Conservation (phyloP, 257 asterid species). For the Echium plantagineum region DNA sequence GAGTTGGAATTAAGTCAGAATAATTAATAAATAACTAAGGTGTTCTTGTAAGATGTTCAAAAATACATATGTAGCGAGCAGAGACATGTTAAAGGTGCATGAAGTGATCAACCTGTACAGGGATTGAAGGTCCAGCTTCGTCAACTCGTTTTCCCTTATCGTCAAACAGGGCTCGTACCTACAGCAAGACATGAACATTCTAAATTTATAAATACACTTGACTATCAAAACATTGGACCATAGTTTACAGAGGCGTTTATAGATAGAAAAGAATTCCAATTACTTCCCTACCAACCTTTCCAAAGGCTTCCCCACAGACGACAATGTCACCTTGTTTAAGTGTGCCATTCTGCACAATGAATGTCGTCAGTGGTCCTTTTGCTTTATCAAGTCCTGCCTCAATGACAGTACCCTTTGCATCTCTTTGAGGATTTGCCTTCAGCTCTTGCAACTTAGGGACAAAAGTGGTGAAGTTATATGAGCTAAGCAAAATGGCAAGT, state of each 20-base stretch:
- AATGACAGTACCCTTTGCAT: slow-evolving; percentile 88
- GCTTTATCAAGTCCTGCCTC: slow-evolving; percentile 98
- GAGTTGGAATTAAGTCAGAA: too few species aligned
- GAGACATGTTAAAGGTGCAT: not conserved
- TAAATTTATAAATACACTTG: not conserved
- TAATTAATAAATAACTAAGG: too few species aligned
- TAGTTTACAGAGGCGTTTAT: not conserved
- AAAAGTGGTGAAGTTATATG: not conserved
- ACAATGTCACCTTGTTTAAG: slow-evolving; percentile 74
- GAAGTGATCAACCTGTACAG: slow-evolving; percentile 61
- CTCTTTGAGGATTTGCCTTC: slow-evolving; percentile 94
- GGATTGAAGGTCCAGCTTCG: slow-evolving; percentile 87
- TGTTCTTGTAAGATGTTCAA: not conserved
- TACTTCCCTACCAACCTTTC: slow-evolving; percentile 64
- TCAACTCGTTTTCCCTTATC: slow-evolving; percentile 69
- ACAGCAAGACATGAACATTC: slow-evolving; percentile 5
- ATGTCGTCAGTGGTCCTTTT: slow-evolving; percentile 85
- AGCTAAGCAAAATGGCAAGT: not conserved
- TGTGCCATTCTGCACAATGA: slow-evolving; percentile 95
- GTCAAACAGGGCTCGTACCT: slow-evolving; percentile 96
- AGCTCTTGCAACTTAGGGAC: slow-evolving; percentile 72
- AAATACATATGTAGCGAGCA: not conserved
- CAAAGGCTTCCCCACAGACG: slow-evolving; percentile 94
- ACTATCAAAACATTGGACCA: slow-evolving; percentile 3
- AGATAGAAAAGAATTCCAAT: slow-evolving; percentile 1